Evolutionary conservation across 1,139 yeast genomes (phyloP).

Genomic region (Sugiyamaella pinicola): DNA sequence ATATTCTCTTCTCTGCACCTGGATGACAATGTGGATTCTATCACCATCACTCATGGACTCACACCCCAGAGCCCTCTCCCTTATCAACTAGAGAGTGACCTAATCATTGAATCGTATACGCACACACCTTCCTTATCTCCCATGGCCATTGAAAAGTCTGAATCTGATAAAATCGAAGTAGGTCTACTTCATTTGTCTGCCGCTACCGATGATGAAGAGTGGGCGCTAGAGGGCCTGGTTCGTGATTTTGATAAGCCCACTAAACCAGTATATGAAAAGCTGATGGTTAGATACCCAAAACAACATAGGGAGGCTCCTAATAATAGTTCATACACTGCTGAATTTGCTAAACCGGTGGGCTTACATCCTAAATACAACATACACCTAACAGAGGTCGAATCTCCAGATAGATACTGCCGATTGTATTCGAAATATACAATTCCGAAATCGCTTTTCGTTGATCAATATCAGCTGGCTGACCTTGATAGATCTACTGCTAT

Average conservation of each 20-base stretch:
- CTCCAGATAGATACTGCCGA: constrained; percentile 41
- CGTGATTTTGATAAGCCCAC: constrained; percentile 27
- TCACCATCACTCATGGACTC: constrained; percentile 33
- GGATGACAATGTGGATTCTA: constrained; percentile 29
- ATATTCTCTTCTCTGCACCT: constrained; percentile 22
- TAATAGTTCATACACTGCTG: constrained; percentile 33
- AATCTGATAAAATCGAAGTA: constrained; percentile 28
- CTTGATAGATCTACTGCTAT: constrained; percentile 36
- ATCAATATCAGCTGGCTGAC: constrained; percentile 46
- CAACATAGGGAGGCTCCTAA: constrained; percentile 32
- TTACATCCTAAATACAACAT: constrained; percentile 48
- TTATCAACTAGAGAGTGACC: constrained; percentile 30
- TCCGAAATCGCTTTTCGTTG: constrained; percentile 45
- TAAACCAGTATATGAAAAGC: constrained; percentile 26
- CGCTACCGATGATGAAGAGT: constrained; percentile 29
- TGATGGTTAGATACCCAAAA: constrained; percentile 31
- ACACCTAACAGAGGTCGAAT: constrained; percentile 23
- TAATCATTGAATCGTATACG: constrained; percentile 36
- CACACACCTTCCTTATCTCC: constrained; percentile 4
- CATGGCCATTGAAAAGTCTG: constrained; percentile 12
- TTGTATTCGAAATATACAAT: constrained; percentile 46
- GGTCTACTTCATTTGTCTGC: constrained; percentile 32
- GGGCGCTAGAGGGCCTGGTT: constrained; percentile 34
- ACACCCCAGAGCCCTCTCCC: constrained; percentile 31
- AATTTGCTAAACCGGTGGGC: constrained; percentile 47